phyloP scores from a whole-genome alignment of 164 flowering plant species.

The Sedum album region DNA sequence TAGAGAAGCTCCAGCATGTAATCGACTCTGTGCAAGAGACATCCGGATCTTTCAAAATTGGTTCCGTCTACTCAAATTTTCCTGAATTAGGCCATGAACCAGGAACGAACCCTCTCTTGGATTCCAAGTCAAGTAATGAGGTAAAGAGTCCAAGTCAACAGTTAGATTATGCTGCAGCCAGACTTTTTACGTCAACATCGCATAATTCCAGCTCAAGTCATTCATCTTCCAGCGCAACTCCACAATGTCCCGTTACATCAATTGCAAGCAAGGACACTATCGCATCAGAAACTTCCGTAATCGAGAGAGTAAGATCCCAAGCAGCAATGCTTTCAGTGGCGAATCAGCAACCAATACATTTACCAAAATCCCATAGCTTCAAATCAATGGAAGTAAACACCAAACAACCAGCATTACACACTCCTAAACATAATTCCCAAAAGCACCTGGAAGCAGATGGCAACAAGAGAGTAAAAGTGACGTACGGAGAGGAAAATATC shows the following conservation, averaged over 20 bases:
- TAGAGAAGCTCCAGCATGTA: slow-evolving; percentile 37
- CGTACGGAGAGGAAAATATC: slow-evolving; percentile 27
- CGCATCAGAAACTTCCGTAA: not conserved
- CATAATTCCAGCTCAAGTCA: slow-evolving; percentile 33
- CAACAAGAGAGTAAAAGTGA: slow-evolving; percentile 23
- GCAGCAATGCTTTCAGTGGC: slow-evolving; percentile 8
- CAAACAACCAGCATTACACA: not conserved
- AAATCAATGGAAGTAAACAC: not conserved
- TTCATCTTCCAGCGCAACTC: slow-evolving; percentile 24
- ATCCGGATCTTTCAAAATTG: slow-evolving; percentile 31
- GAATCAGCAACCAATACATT: not conserved
- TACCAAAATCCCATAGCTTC: not conserved
- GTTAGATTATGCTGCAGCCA: slow-evolving; percentile 10
- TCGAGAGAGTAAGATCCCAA: slow-evolving; percentile 7
- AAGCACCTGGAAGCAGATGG: slow-evolving; percentile 13
- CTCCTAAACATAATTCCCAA: not conserved
- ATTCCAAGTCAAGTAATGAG: slow-evolving; percentile 14
- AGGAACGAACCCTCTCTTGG: slow-evolving; percentile 10
- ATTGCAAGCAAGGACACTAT: slow-evolving; percentile 13
- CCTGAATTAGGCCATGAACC: slow-evolving; percentile 22
- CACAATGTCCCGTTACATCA: not conserved
- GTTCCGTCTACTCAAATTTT: slow-evolving; percentile 28
- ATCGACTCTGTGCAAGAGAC: slow-evolving; percentile 40
- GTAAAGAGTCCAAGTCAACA: slow-evolving; percentile 11
- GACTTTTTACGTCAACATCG: slow-evolving; percentile 20